Base-by-base conservation (phyloP, 148 eudicot species). In the Silene uniflora region DNA sequence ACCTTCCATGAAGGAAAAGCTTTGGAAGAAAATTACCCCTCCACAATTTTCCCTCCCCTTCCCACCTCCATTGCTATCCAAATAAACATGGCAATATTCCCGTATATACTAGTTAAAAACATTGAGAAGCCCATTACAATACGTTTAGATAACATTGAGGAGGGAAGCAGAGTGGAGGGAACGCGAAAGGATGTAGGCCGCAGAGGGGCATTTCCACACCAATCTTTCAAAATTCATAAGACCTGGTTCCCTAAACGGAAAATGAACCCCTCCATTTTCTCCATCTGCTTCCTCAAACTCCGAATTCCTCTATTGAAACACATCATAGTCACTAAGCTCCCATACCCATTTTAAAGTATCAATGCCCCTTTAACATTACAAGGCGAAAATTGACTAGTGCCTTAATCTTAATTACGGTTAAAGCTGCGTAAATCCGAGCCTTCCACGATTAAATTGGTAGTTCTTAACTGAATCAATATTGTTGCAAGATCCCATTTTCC, bases 281-380 rank as follows among this genome's bases (percentile, higher is more conserved):
- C 42, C 9, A 7, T 25, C 27, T 69, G 22, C 16, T 5, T 22
- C 23, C 58, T 49, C 56, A 3, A 32, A 32, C 35, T 69, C 59
- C 23, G 22, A 69, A 69, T 22, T 47, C 24, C 72, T 47, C 32
- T 5, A 66, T 66, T 46, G 47, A 66, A 47, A 46, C 55, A 68
- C 27, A 68, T 13, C 32, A 10, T 7, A 65, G 0, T 65, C 46
- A 13, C 12, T 16, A 66, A 32, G 0, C 68, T 0, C 44, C 24
- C 42, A 35, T 6, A 29, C 32, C 23, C 22, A 60, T 1, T 17
- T 2, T 32, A 65, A 32, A 66, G 18, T 35, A 8, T 32, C 0
- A 21, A 29, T 6, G 21, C 7, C 46, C 2, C 21, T 32, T 35
- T 18, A 32, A 7, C n/a, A 39, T 25, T 4, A 14, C 67, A 64